Conservation (phyloP, 1,284 basidiomycete genomes). For the Marasmius sp. region DNA sequence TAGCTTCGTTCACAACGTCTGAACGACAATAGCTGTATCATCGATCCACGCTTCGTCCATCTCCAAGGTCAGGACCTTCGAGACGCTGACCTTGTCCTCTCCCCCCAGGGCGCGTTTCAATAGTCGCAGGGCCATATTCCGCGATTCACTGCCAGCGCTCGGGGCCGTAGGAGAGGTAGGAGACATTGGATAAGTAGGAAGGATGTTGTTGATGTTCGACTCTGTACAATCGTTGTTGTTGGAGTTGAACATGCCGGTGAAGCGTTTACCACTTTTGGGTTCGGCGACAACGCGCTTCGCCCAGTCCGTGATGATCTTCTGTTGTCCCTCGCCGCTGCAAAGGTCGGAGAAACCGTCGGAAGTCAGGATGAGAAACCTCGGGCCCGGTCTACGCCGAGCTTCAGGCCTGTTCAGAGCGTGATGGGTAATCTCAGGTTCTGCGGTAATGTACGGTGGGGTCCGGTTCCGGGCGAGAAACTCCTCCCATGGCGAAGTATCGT, state of each 20-base stretch:
- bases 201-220: slow-evolving; percentile 12
- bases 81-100: slow-evolving; percentile 50
- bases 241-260: not conserved
- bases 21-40: slow-evolving; percentile 68
- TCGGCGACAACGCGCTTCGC: slow-evolving; percentile 34
- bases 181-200: slow-evolving; percentile 11
- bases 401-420: slow-evolving; percentile 23
- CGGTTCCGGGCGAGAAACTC: slow-evolving; percentile 59
- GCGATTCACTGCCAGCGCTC: slow-evolving; percentile 20
- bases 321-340: slow-evolving; percentile 45
- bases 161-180: slow-evolving; percentile 6
- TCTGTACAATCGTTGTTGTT: not conserved
- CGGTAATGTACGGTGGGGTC: slow-evolving; percentile 69
- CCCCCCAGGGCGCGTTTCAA: slow-evolving; percentile 61
- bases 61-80: slow-evolving; percentile 62
- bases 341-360: slow-evolving; percentile 71
- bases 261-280: not conserved
- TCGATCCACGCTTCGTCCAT: slow-evolving; percentile 70
- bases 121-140: slow-evolving; percentile 57
- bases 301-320: slow-evolving; percentile 49
- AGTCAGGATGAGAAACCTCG: slow-evolving; percentile 56
- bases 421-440: slow-evolving; percentile 62
- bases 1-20: slow-evolving; percentile 40
- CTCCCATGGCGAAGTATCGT: slow-evolving; percentile 62
- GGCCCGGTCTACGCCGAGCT: slow-evolving; percentile 24